These are phyloP conservation scores for Teratosphaeria viscida DNA, from an alignment of 2,329 filamentous ascomycete genomes.

Conservation along the genomic window DNA sequence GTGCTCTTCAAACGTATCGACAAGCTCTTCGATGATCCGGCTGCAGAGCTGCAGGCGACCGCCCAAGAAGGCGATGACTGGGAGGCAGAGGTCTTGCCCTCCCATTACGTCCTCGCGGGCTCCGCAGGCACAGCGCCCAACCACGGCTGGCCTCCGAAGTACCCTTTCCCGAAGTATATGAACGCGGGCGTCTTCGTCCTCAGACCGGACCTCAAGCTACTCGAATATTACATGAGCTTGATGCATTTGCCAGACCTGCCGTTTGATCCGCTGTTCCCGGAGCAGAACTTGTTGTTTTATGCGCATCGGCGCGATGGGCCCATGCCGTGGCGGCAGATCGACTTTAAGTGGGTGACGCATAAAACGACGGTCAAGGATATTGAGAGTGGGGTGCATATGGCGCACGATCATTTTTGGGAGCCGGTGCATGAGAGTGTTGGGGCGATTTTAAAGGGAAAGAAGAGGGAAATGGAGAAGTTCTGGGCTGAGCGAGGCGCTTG, in stretches of 20 bases:
- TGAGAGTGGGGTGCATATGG: constrained; percentile 24
- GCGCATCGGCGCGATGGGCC: constrained; percentile 26
- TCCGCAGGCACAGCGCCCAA: background rate
- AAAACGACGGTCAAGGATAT: constrained; percentile 27
- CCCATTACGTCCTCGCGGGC: background rate
- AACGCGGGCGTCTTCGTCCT: constrained; percentile 31
- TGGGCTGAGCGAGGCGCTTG: constrained; percentile 14
- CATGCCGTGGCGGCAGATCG: constrained; percentile 32
- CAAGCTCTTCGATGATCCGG: constrained; percentile 26
- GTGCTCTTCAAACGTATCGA: constrained; percentile 22
- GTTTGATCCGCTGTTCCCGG: constrained; percentile 25
- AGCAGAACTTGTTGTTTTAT: constrained; percentile 30
- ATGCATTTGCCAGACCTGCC: constrained; percentile 17
- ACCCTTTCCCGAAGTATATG: constrained; percentile 20
- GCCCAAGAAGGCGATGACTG: constrained; percentile 16
- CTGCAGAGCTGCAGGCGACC: constrained; percentile 25
- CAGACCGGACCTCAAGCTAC: constrained; percentile 18
- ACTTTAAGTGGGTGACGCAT: constrained; percentile 30
- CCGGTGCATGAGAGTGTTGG: constrained; percentile 16
- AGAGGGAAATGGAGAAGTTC: constrained; percentile 28
- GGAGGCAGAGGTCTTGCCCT: constrained; percentile 1
- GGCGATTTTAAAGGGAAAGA: constrained; percentile 22
- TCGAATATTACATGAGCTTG: constrained; percentile 25
- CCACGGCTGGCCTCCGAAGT: background rate
- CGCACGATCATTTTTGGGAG: constrained; percentile 33